These are phyloP conservation scores for Vicia sativa DNA, from an alignment of 306 rosid species.

Conservation along the genomic window DNA sequence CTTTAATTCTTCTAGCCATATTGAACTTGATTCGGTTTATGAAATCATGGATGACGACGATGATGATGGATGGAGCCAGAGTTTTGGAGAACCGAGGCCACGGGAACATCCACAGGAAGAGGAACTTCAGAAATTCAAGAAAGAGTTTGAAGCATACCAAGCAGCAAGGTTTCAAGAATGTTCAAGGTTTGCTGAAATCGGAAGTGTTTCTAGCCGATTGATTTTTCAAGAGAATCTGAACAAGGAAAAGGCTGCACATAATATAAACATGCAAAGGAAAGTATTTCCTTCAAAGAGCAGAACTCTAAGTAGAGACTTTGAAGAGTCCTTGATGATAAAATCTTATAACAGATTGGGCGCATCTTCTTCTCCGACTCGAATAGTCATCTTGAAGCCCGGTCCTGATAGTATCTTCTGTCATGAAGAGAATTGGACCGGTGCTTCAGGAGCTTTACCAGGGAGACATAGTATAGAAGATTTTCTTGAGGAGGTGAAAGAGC, in stretches of 20 bases:
- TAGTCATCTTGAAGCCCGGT: constrained; percentile 92
- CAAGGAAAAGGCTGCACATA: constrained; percentile 49
- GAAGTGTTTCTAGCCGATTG: constrained; percentile 44
- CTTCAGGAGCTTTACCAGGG: constrained; percentile 59
- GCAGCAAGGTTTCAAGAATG: constrained; percentile 81
- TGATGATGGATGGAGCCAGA: constrained; percentile 57
- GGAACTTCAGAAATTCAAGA: constrained; percentile 88
- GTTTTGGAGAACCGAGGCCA: constrained; percentile 60
- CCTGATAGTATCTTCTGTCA: constrained; percentile 63
- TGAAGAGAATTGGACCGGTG: constrained; percentile 64
- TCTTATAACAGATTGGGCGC: constrained; percentile 46
- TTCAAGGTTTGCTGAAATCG: constrained; percentile 66
- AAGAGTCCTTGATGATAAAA: constrained; percentile 60
- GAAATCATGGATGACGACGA: constrained; percentile 42
- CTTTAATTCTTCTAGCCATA: constrained; percentile 56
- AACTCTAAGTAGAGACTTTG: constrained; percentile 75
- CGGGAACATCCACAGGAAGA: constrained; percentile 97
- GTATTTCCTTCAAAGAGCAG: constrained; percentile 63
- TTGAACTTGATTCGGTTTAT: constrained; percentile 52
- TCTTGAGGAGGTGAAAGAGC: constrained; percentile 91
- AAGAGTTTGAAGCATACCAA: constrained; percentile 94
- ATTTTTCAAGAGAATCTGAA: constrained; percentile 55
- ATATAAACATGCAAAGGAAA: constrained; percentile 47
- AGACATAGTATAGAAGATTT: constrained; percentile 84
- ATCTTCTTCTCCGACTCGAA: constrained; percentile 64